Percentiles rank a stretch among this genome's conserved stretches.
Conservation (phyloP, 371 early-diverging fungal genomes). For the Scutellospora calospora region DNA sequence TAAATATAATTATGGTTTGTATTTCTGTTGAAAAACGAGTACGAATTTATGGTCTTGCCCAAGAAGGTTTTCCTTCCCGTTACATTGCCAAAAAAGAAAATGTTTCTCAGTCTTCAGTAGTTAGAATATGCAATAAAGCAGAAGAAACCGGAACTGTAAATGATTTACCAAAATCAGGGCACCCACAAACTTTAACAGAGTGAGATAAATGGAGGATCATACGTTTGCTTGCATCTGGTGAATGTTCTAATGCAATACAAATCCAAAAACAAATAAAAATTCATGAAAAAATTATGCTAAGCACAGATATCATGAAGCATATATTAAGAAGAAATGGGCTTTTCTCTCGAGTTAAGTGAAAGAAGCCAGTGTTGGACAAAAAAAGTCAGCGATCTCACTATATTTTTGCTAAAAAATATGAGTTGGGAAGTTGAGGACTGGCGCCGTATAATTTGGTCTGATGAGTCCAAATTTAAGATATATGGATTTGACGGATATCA, state of each 20-base stretch:
- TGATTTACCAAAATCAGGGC: slow-evolving; percentile 16
- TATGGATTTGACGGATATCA: slow-evolving; percentile 43
- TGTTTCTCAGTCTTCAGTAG: neutral
- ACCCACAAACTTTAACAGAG: neutral
- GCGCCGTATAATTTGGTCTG: slow-evolving; percentile 44
- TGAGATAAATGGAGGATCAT: neutral
- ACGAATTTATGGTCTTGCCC: neutral
- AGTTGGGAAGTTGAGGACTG: slow-evolving; percentile 15
- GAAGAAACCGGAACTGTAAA: neutral
- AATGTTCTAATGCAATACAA: neutral
- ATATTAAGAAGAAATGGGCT: neutral
- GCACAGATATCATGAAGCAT: neutral
- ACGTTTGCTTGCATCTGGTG: neutral
- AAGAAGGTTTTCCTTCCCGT: slow-evolving; percentile 9
- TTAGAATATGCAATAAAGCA: neutral
- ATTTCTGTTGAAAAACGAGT: neutral
- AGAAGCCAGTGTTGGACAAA: neutral
- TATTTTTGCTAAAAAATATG: neutral
- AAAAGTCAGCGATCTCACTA: neutral
- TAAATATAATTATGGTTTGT: neutral
- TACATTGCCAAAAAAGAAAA: neutral
- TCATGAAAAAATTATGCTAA: neutral
- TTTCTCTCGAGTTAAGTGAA: slow-evolving; percentile 5
- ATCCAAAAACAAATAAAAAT: slow-evolving; percentile 18
- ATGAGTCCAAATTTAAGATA: slow-evolving; percentile 49